phyloP scores from a whole-genome alignment of 177 flowering plant species.

The Telopea speciosissima region DNA sequence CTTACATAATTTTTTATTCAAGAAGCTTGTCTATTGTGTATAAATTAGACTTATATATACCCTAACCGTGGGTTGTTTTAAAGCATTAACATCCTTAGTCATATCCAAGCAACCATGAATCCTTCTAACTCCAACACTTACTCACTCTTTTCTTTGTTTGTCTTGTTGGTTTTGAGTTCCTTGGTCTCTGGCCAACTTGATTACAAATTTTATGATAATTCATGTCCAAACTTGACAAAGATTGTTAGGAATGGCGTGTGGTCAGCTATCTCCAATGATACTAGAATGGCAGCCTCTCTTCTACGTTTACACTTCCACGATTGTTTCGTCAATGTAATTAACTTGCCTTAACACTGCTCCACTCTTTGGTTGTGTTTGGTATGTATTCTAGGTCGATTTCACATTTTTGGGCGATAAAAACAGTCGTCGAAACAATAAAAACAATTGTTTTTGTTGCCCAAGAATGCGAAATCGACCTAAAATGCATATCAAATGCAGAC shows the following conservation, averaged over 20 bases:
- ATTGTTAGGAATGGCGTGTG: constrained; percentile 44
- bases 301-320: constrained; percentile 76
- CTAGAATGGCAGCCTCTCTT: constrained; percentile 71
- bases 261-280: constrained; percentile 53
- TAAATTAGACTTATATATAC: constrained; percentile 16
- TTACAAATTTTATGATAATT: constrained; percentile 35
- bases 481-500: too few species aligned
- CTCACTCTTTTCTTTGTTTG: constrained; percentile 18
- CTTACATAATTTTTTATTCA: not conserved
- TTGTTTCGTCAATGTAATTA: constrained; percentile 78
- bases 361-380: too few species aligned
- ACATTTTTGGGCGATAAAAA: too few species aligned
- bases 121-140: not conserved
- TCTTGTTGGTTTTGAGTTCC: constrained; percentile 23
- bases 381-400: too few species aligned
- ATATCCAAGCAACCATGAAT: constrained; percentile 19
- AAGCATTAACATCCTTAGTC: not conserved
- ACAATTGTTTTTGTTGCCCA: too few species aligned
- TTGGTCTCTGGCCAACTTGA: constrained; percentile 37
- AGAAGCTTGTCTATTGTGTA: constrained; percentile 10
- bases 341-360: too few species aligned
- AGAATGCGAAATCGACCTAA: too few species aligned
- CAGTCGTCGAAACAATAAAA: too few species aligned
- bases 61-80: not conserved
- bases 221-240: constrained; percentile 48